phyloP scores from a whole-genome alignment of 305 asterid genomes.

The Plantago coronopus region DNA sequence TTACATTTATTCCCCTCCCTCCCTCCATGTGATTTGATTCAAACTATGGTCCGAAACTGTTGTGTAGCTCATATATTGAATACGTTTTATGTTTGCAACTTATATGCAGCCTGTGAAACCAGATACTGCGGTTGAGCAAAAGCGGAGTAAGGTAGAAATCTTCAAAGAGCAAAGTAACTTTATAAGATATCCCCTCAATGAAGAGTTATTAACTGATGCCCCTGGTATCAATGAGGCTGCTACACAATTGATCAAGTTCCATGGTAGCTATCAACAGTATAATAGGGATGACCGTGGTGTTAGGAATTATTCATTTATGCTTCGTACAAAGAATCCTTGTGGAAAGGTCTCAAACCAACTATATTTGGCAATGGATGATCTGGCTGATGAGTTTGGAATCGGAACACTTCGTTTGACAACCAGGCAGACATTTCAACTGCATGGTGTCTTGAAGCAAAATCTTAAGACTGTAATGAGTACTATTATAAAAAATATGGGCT shows the following conservation, averaged over 20 bases:
- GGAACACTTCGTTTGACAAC: slow-evolving; percentile 92
- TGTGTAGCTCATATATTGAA: slow-evolving; percentile 1
- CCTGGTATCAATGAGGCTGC: slow-evolving; percentile 84
- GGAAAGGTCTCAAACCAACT: slow-evolving; percentile 90
- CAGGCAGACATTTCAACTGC: slow-evolving; percentile 94
- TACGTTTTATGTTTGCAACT: not conserved
- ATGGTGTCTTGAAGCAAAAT: slow-evolving; percentile 79
- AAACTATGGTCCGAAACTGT: not conserved
- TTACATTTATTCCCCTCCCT: not conserved
- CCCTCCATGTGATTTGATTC: not conserved
- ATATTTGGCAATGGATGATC: slow-evolving; percentile 85
- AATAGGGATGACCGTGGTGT: slow-evolving; percentile 86
- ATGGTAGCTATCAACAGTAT: slow-evolving; percentile 93
- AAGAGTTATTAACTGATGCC: slow-evolving; percentile 75
- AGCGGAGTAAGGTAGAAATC: slow-evolving; percentile 88
- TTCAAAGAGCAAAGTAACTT: slow-evolving; percentile 84
- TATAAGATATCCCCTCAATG: slow-evolving; percentile 87
- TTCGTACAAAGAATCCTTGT: slow-evolving; percentile 92
- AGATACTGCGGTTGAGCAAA: slow-evolving; percentile 53
- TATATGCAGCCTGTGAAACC: slow-evolving; percentile 68
- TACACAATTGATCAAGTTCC: slow-evolving; percentile 89
- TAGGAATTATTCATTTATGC: slow-evolving; percentile 88
- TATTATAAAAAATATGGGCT: slow-evolving; percentile 78
- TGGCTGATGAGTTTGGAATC: slow-evolving; percentile 90
- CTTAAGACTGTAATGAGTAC: slow-evolving; percentile 91